Percentiles rank a stretch among this genome's conserved stretches.
Conservation (phyloP, 2,329 filamentous ascomycete genomes). For the Cladophialophora carrionii region DNA sequence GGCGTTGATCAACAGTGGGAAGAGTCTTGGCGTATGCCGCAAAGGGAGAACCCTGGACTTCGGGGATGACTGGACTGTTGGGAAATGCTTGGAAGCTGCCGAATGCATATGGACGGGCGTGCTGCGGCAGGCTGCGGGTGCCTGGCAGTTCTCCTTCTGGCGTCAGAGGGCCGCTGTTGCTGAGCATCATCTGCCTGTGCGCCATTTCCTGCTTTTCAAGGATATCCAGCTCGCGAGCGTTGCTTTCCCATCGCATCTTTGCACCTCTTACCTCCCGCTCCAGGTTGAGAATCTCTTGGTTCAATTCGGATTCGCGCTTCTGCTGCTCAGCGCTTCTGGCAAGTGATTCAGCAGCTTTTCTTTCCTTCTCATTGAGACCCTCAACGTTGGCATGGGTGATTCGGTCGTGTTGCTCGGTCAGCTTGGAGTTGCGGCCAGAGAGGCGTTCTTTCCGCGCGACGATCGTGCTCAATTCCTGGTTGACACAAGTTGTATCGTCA, state of each 20-base stretch:
- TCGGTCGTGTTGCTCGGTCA: conserved; percentile 65
- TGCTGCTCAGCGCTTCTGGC: conserved; percentile 52
- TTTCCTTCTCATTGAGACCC: conserved; percentile 59
- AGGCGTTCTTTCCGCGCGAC: conserved; percentile 63
- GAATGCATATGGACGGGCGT: conserved; percentile 34
- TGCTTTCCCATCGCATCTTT: conserved; percentile 41
- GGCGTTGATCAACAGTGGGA: conserved; percentile 27
- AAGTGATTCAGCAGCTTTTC: conserved; percentile 52
- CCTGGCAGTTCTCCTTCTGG: conserved; percentile 64
- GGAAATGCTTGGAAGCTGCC: conserved; percentile 37
- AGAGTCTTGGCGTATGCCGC: conserved; percentile 38
- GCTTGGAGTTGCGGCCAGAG: conserved; percentile 58
- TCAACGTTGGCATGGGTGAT: conserved; percentile 63
- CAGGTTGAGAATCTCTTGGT: conserved; percentile 48
- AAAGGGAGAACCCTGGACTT: conserved; percentile 37
- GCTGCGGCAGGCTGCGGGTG: conserved; percentile 48
- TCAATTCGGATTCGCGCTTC: conserved; percentile 49
- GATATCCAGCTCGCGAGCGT: conserved; percentile 42
- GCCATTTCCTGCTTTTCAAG: conserved; percentile 35
- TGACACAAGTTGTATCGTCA: conserved; percentile 54
- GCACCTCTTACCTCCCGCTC: conserved; percentile 42
- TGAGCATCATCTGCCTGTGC: conserved; percentile 51
- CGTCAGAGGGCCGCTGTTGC: conserved; percentile 54
- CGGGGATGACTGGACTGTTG: conserved; percentile 37
- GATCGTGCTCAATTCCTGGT: conserved; percentile 44